Conservation (phyloP, 345 rosid genomes). For the Eucalyptus regnans region DNA sequence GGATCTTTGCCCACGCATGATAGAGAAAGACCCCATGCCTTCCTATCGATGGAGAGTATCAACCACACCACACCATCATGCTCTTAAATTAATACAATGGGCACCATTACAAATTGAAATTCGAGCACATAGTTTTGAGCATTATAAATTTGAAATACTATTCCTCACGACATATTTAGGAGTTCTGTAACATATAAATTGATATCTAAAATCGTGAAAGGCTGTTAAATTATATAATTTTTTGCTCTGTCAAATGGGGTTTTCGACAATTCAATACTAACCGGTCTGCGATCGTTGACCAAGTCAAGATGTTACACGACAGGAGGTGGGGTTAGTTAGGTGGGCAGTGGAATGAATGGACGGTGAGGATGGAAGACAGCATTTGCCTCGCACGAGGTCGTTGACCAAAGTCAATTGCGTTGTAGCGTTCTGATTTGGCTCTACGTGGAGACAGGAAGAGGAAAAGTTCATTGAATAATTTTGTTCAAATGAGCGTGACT, state of each 20-base stretch:
- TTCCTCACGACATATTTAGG: background rate
- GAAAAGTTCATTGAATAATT: background rate
- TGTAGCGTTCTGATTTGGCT: background rate
- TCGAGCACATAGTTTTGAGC: background rate
- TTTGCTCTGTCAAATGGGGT: background rate
- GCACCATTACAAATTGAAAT: background rate
- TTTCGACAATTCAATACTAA: background rate
- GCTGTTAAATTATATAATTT: background rate
- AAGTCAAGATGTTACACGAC: background rate
- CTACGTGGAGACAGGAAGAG: background rate
- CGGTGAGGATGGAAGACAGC: background rate
- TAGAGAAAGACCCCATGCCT: accelerated
- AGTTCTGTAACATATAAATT: background rate
- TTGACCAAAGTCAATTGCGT: background rate
- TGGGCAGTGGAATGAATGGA: background rate
- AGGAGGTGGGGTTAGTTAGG: background rate
- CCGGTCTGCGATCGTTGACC: background rate
- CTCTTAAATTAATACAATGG: background rate
- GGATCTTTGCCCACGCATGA: accelerated
- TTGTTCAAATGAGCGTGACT: too few relatives aligned
- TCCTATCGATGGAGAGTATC: too few relatives aligned
- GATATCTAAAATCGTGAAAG: background rate
- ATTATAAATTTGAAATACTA: too few relatives aligned
- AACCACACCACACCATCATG: background rate
- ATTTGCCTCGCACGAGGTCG: background rate